phyloP scores from a whole-genome alignment of 352 stramenopile species.

The Phytopythium vexans region DNA sequence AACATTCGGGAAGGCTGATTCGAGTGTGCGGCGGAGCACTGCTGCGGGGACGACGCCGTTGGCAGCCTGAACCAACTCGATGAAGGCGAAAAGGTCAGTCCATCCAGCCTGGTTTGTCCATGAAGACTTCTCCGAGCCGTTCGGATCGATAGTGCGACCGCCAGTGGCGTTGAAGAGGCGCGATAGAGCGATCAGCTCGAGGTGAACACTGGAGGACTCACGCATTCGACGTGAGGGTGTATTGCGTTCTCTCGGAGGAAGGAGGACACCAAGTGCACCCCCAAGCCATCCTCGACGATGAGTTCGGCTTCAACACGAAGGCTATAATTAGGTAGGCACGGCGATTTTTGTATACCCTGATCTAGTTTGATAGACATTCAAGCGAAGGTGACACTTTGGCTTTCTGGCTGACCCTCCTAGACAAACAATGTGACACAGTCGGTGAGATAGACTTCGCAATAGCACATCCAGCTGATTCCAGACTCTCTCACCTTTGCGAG shows the following conservation, averaged over 20 bases:
- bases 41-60: neutral
- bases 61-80: conserved; percentile 1
- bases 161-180: conserved; percentile 40
- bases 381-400: neutral
- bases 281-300: too few relatives aligned
- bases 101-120: conserved; percentile 45
- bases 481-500: conserved; percentile 31
- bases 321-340: neutral
- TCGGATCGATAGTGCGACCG: conserved; percentile 7
- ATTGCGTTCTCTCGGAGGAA: too few relatives aligned
- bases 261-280: too few relatives aligned
- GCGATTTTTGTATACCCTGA: neutral
- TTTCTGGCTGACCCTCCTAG: too few relatives aligned
- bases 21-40: conserved; percentile 19
- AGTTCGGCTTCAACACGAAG: neutral
- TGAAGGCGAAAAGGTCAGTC: conserved; percentile 17
- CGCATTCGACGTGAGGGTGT: neutral
- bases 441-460: too few relatives aligned
- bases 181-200: conserved; percentile 45
- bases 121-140: conserved; percentile 4
- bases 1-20: conserved; percentile 26
- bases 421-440: too few relatives aligned
- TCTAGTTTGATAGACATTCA: neutral
- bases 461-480: too few relatives aligned
- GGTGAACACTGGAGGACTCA: conserved; percentile 6